These are phyloP conservation scores for Lactarius hatsudake DNA, from an alignment of 768 basidiomycete species.

Conservation along the genomic window DNA sequence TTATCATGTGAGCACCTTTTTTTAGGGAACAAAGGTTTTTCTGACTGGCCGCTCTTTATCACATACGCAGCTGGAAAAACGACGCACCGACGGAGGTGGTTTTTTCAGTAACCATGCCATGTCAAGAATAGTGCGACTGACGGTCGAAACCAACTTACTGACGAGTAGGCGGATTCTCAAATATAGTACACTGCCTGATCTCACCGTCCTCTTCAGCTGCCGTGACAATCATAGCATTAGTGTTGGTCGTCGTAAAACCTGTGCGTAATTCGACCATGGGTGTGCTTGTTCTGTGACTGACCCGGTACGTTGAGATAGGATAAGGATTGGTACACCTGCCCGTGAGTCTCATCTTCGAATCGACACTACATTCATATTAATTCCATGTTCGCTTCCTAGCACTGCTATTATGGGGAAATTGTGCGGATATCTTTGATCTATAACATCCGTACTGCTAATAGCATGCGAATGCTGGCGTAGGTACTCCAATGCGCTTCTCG, in stretches of 20 bases:
- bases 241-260: not conserved
- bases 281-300: not conserved
- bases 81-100: not conserved
- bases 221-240: not conserved
- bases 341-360: constrained; percentile 2
- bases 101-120: not conserved
- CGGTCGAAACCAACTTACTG: not conserved
- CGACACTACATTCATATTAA: not conserved
- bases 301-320: not conserved
- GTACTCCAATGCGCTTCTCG: constrained; percentile 18
- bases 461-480: not conserved
- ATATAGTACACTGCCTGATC: not conserved
- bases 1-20: not conserved
- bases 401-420: constrained; percentile 15
- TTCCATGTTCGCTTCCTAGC: not conserved
- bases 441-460: not conserved
- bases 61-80: not conserved
- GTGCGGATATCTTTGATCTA: not conserved
- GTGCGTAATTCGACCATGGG: not conserved
- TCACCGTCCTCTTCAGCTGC: not conserved
- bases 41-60: not conserved
- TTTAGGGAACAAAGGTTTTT: not conserved
- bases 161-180: not conserved
- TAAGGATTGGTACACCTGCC: constrained; percentile 14
- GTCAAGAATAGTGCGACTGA: not conserved